Evolutionary conservation across 108 stramenopile genomes (phyloP), one percentile per base, ranked within the genome.

Genomic region (Craspedostauros australis): DNA sequence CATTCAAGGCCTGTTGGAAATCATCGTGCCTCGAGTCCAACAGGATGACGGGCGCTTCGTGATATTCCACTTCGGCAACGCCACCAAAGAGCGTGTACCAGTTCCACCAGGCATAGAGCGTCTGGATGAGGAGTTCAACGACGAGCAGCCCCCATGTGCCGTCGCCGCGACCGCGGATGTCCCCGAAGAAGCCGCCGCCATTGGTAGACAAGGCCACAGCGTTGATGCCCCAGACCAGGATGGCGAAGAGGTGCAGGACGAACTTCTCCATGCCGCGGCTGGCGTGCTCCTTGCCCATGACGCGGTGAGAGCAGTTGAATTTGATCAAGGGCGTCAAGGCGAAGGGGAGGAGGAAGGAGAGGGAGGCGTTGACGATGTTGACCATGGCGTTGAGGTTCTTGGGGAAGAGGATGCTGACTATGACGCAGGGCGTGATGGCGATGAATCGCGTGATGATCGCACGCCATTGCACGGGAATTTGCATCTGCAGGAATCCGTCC

Each of bases 401-500:
- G 8, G 82, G 79, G 46, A 79, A 78, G 38, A 84, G 20, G 0
- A 84, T 43, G n/a, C 79, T 72, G 5, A 91, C 86, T 18, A 79
- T 39, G 4, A 90, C 70, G 23, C 84, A 75, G 3, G 91, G 91
- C 0, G 77, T 68, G 8, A 93, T 77, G 0, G 88, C 88, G 4
- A 84, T 70, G 34, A 82, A 37, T 12, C 90, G 72, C 4, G 87
- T 89, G 7, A 89, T 23, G 15, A 84, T 61, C 25, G 84, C 82
- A 16, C 91, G 62, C 14, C 66, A 26, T 59, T 75, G 67, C 4
- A 73, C 42, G 0, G 88, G 77, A 6, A 90, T 47, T 39, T 68
- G 61, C 3, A 93, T 46, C 27, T 88, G 49, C 45, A 90, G 49
- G 48, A 93, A 93, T 0, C 91, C 91, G 31, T 88, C 84, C 86